Base-by-base conservation (phyloP, 495 filamentous ascomycete genomes). In the Neurospora sp. region DNA sequence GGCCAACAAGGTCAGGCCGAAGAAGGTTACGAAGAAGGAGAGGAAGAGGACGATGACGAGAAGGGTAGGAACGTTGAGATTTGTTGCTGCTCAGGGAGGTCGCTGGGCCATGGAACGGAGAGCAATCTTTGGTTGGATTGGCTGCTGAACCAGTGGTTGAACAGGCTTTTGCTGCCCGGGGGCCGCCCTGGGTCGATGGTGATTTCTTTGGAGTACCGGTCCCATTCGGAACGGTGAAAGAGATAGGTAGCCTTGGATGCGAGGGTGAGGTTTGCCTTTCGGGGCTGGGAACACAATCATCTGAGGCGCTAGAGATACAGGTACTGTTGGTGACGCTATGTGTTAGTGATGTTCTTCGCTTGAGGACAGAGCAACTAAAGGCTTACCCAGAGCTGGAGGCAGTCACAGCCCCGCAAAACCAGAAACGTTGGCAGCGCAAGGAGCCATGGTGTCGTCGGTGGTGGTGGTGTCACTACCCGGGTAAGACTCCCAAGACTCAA, bases 401-500 rank as follows among this genome's bases (percentile, higher is more conserved):
- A 11, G 39, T 39, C 4, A 39, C 39, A 11, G 86, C 87, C 76
- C 18, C 18, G 53, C 27, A 27, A 14, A 35, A 18, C 27, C 53
- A 35, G 42, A n/a, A 53, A 18, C 27, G 53, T 31, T 31, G 27
- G 27, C 53, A 61, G 27, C 12, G 12, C 5, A 12, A 31, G 22
- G 53, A 27, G 53, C 53, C 53, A 61, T 61, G 6, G 53, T 61
- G 53, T 31, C 14, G 27, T 14, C 20, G 44, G 48, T 59, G 53
- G 6, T 61, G 53, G 20, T 14, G 11, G 11, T 27, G 20, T 53
- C 4, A 53, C 20, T 27, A 27, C 11, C 46, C n/a, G 27, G 41
- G 39, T 53, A 31, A 39, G 71, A 53, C 79, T 79, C 80, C 79
- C n/a, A 82, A 76, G 78, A 80, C 80, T 71, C 81, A 82, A 83